Base-by-base conservation (phyloP, 345 rosid genomes). In the Clarkia xantiana region DNA sequence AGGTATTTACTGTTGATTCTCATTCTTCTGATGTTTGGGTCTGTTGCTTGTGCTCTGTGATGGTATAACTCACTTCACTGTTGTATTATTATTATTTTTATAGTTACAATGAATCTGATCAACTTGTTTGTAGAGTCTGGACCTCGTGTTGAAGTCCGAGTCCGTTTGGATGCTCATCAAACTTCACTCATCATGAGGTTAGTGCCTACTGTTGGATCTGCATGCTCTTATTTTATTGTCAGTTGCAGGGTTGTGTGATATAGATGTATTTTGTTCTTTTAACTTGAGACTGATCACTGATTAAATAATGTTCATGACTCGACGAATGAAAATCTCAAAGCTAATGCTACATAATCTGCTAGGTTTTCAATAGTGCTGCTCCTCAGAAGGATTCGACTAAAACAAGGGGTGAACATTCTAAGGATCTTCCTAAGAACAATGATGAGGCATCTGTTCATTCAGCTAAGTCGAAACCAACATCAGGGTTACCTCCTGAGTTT, bases 171-270 rank as follows among this genome's bases (percentile, higher is more conserved):
- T 71, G 95, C 87, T 1, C 98, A 91, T 68, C 96, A 91, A 74
- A 90, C 82, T 75, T 91, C 96, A 55, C 87, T 87, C 98, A 86
- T 68, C 82, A 53, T 40, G 82, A 86, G 96, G 97, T 77, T 5
- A 60, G 7, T 42, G 12, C 39, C 23, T 10, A 1, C 36, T 29
- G 36, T 29, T 29, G 36, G 36, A 1, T 29, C 36, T n/a, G 8
- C 36, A 29, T 29, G 36, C 36, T 29, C 36, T 29, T 5, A 29
- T 29, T 29, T 29, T 10, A 1, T 29, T 29, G 36, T 29, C 8
- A 29, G 36, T 29, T 29, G 36, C 36, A 3, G 36, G 36, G 5
- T 29, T 29, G 7, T 3, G 6, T 1, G n/a, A n/a, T 29, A 5
- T 29, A 29, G 7, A 29, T 29, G n/a, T n/a, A 29, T 29, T 29